Conservation (phyloP, 495 filamentous ascomycete genomes). For the Aspergillus cavernicola region DNA sequence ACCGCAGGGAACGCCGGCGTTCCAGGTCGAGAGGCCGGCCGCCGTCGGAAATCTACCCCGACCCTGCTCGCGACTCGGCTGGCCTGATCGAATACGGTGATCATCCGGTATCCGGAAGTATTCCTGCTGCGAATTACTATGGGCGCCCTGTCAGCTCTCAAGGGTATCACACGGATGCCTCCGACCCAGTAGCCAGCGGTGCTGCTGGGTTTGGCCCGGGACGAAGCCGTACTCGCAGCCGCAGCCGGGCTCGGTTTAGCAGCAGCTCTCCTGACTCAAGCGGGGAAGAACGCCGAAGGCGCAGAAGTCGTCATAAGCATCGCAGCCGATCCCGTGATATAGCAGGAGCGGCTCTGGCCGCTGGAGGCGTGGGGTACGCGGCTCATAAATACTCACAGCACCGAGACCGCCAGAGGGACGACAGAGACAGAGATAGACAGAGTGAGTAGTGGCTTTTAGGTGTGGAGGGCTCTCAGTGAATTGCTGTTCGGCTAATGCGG, state of each 20-base stretch:
- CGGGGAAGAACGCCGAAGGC: conserved; percentile 33
- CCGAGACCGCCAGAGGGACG: conserved; percentile 55
- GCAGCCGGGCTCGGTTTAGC: conserved; percentile 38
- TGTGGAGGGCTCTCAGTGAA: neutral
- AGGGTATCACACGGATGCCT: conserved; percentile 43
- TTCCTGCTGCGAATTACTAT: conserved; percentile 48
- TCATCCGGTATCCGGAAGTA: conserved; percentile 55
- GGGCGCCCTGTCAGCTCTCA: conserved; percentile 40
- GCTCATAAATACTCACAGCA: conserved; percentile 63
- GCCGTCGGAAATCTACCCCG: conserved; percentile 49
- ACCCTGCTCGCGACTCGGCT: conserved; percentile 54
- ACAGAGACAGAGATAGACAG: conserved; percentile 27
- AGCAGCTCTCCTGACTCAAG: conserved; percentile 47
- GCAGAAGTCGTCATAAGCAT: conserved; percentile 38
- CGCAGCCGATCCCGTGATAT: conserved; percentile 62
- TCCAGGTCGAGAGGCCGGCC: conserved; percentile 56
- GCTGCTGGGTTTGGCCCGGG: conserved; percentile 23
- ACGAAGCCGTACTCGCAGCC: conserved; percentile 37
- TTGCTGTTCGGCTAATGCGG: conserved; percentile 1
- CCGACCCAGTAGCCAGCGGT: conserved; percentile 9
- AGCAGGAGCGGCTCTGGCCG: conserved; percentile 65
- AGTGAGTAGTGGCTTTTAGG: conserved; percentile 19
- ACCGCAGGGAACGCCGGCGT: conserved; percentile 45
- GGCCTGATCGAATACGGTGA: conserved; percentile 81
- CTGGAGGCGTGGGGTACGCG: conserved; percentile 73